A percentile compares a stretch with the other conserved stretches of the same genome.
These are phyloP conservation scores for Musa balbisiana DNA, from an alignment of 202 grass and related monocot genomes.

Conservation along the genomic window DNA sequence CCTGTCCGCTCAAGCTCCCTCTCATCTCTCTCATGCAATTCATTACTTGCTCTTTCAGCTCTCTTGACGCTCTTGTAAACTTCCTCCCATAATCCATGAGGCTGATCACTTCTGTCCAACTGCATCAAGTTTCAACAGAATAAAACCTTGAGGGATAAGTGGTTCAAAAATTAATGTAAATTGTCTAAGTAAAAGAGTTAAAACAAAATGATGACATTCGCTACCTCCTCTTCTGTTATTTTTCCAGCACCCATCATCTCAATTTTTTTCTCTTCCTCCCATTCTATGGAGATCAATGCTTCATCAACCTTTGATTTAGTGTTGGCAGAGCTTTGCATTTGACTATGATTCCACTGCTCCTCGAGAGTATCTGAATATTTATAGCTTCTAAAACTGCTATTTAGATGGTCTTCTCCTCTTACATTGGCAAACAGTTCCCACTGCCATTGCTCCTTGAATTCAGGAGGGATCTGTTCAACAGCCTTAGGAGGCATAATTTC, in stretches of 20 bases:
- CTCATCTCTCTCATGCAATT: constrained; percentile 92
- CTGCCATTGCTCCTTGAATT: constrained; percentile 75
- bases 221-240: constrained; percentile 73
- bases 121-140: constrained; percentile 36
- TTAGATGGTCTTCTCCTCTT: constrained; percentile 36
- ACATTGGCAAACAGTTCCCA: constrained; percentile 66
- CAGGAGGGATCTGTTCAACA: constrained; percentile 46
- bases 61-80: constrained; percentile 91
- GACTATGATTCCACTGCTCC: constrained; percentile 43
- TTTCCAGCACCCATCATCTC: constrained; percentile 43
- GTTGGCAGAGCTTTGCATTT: constrained; percentile 31
- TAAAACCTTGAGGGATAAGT: not conserved
- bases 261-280: constrained; percentile 80
- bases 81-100: constrained; percentile 93
- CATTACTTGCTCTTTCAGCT: constrained; percentile 71
- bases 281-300: constrained; percentile 48
- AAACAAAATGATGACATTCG: constrained; percentile 9
- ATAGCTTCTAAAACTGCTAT: constrained; percentile 38
- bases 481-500: constrained; percentile 51
- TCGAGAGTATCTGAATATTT: constrained; percentile 63
- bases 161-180: not conserved
- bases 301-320: constrained; percentile 45
- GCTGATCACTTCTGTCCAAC: constrained; percentile 75
- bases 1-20: constrained; percentile 92
- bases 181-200: not conserved